phyloP scores from a whole-genome alignment of 1,139 yeast genomes.

The Taphrina sp. region DNA sequence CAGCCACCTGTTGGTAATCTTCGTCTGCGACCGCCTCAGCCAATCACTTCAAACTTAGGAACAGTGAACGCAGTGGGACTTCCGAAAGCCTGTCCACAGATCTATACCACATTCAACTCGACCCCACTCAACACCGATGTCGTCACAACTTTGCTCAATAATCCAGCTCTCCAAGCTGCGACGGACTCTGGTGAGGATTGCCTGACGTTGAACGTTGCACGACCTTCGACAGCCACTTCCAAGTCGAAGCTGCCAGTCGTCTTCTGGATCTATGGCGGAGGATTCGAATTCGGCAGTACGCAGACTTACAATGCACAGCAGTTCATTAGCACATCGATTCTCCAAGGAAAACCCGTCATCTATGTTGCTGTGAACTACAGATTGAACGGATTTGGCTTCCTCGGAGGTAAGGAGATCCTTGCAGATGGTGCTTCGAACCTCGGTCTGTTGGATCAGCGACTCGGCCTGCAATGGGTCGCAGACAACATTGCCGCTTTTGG shows the following conservation, averaged over 20 bases:
- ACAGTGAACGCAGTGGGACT: constrained; percentile 19
- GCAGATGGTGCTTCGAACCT: constrained; percentile 39
- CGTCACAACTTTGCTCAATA: constrained; percentile 30
- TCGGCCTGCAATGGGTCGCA: constrained; percentile 46
- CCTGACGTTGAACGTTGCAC: constrained; percentile 9
- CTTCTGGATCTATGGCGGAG: constrained; percentile 48
- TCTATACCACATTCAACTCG: not conserved
- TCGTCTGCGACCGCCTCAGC: constrained; percentile 3
- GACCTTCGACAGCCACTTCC: not conserved
- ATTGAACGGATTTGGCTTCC: constrained; percentile 45
- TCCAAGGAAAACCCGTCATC: constrained; percentile 38
- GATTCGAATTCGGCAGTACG: constrained; percentile 35
- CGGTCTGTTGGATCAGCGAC: constrained; percentile 44
- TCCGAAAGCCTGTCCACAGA: constrained; percentile 8
- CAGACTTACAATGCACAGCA: not conserved
- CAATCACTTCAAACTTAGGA: constrained; percentile 23
- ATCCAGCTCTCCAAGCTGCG: constrained; percentile 37
- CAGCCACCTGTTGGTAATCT: constrained; percentile 31
- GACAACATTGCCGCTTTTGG: constrained; percentile 45
- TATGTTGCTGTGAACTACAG: constrained; percentile 42
- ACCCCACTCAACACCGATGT: constrained; percentile 20
- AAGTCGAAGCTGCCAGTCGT: constrained; percentile 6
- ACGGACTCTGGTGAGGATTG: constrained; percentile 37
- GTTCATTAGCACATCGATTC: not conserved
- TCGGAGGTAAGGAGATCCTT: constrained; percentile 7